Evolutionary conservation across 129 eudicot genomes (phyloP).

Genomic region (Artemisia tridentata): DNA sequence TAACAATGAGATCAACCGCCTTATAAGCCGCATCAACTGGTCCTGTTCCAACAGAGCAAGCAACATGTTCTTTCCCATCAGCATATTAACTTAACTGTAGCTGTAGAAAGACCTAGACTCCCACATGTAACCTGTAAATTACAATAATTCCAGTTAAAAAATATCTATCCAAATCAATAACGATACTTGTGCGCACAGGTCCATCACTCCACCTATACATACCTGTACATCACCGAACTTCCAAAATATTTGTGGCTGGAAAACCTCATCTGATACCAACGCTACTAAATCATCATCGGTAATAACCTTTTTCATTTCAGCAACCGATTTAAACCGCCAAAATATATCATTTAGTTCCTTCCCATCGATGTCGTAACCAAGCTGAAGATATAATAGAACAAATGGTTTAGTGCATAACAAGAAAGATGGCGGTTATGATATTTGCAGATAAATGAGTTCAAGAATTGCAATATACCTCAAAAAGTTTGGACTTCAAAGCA

Average conservation of each 20-base stretch:
- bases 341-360: conserved; percentile 24
- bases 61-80: conserved; percentile 65
- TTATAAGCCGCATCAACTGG: conserved; percentile 97
- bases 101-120: conserved; percentile 87
- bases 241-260: conserved; percentile 95
- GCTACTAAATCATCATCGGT: conserved; percentile 93
- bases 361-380: conserved; percentile 29
- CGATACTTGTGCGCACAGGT: too few species aligned
- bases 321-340: conserved; percentile 33
- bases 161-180: too few species aligned
- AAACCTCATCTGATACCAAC: conserved; percentile 80
- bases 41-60: conserved; percentile 92
- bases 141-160: not conserved
- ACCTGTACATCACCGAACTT: conserved; percentile 87
- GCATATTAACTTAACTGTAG: conserved; percentile 71
- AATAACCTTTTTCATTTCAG: conserved; percentile 47
- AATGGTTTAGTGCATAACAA: not conserved
- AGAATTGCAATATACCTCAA: conserved; percentile 53
- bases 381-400: conserved; percentile 5
- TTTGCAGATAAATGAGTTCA: not conserved
- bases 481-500: conserved; percentile 74
- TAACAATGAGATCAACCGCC: conserved; percentile 81
- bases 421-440: not conserved
- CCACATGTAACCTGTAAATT: conserved; percentile 83
- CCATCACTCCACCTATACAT: not conserved